Conservation (phyloP, 345 rosid species). For the Cardamine resedifolia region DNA sequence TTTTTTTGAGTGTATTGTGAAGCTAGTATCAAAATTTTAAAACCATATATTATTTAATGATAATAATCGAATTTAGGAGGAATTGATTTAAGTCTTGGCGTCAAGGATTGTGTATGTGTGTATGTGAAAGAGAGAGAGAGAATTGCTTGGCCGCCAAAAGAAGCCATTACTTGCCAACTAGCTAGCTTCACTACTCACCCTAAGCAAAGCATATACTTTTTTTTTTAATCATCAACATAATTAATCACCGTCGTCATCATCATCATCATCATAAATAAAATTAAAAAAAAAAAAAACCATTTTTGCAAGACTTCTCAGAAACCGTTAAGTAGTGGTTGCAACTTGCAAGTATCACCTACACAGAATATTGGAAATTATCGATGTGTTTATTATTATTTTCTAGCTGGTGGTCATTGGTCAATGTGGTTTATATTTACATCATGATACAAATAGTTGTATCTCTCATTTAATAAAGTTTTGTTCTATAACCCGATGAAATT, state of each 20-base stretch:
- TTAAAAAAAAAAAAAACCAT: not conserved
- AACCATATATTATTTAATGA: not conserved
- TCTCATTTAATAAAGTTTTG: not conserved
- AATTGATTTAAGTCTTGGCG: conserved; percentile 22
- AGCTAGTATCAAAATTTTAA: conserved; percentile 20
- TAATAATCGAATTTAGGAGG: conserved; percentile 2
- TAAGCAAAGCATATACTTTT: conserved; percentile 41
- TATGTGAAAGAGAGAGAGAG: conserved; percentile 17
- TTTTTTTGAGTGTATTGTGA: conserved; percentile 33
- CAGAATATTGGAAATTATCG: not conserved
- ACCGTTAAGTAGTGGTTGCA: conserved; percentile 29
- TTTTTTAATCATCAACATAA: conserved; percentile 19
- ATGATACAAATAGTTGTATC: not conserved
- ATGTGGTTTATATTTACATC: not conserved
- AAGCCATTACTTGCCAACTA: conserved; percentile 42
- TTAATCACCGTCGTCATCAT: not conserved
- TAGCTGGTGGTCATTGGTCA: not conserved
- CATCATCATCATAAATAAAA: conserved; percentile 16
- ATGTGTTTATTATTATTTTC: not conserved
- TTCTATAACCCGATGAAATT: not conserved
- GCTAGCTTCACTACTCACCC: conserved; percentile 43
- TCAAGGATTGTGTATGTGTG: conserved; percentile 33
- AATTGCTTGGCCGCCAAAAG: conserved; percentile 42
- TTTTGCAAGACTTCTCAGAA: conserved; percentile 6
- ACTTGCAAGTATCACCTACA: conserved; percentile 18